A percentile compares a stretch with the other conserved stretches of the same genome.
Conservation (phyloP, 371 early-diverging fungal genomes). For the Apophysomyces ossiformis region DNA sequence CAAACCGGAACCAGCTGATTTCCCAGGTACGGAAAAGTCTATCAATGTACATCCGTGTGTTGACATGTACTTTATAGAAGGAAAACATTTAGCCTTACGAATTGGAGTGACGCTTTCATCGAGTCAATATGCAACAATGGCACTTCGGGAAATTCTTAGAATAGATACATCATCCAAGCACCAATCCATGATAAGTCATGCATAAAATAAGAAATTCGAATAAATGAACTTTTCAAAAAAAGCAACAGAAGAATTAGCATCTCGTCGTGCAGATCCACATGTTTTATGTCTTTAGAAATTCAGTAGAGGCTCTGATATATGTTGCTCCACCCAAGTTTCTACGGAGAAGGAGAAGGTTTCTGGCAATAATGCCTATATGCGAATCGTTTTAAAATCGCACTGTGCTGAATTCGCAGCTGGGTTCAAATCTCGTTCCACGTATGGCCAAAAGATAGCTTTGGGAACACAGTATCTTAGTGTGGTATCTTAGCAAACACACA, state of each 20-base stretch:
- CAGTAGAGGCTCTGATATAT: neutral
- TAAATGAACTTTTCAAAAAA: too few relatives aligned
- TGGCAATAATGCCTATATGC: too few relatives aligned
- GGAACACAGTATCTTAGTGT: too few relatives aligned
- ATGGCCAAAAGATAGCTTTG: too few relatives aligned
- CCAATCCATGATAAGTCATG: conserved; percentile 34
- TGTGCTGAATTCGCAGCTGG: neutral
- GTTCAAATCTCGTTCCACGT: too few relatives aligned
- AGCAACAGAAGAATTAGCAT: neutral
- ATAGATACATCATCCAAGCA: conserved; percentile 69
- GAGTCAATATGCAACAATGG: conserved; percentile 97
- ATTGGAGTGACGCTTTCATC: conserved; percentile 79
- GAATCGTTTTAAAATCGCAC: neutral
- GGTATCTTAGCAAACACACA: too few relatives aligned
- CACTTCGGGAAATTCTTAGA: conserved; percentile 90
- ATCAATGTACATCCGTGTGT: neutral
- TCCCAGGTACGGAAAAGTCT: conserved; percentile 24
- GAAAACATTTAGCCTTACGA: conserved; percentile 74
- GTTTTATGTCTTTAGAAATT: neutral
- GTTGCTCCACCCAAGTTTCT: neutral
- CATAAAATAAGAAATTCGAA: conserved; percentile 5
- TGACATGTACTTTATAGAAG: conserved; percentile 42
- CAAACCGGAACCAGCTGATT: conserved; percentile 47
- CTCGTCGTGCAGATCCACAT: neutral
- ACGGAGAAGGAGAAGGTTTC: too few relatives aligned